Conservation (phyloP, 495 filamentous ascomycete species). For the Poronia punctata region DNA sequence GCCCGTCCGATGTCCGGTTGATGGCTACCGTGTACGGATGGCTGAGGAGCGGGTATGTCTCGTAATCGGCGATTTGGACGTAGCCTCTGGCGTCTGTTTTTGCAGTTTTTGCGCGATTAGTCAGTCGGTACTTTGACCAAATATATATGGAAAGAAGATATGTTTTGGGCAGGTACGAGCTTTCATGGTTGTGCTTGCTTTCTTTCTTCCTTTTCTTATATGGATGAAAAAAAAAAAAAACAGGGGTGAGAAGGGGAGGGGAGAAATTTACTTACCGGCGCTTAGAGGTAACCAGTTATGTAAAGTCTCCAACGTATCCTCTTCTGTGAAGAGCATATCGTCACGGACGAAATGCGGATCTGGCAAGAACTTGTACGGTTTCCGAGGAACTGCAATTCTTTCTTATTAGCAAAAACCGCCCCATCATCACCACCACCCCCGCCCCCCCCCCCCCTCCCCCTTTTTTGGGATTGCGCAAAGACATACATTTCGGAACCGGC, state of each 20-base stretch:
- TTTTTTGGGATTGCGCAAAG: not conserved
- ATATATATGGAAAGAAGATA: not conserved
- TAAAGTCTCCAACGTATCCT: constrained; percentile 32
- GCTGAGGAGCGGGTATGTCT: constrained; percentile 26
- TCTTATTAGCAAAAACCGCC: not conserved
- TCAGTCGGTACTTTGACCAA: too few species aligned
- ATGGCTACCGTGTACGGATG: constrained; percentile 31
- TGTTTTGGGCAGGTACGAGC: not conserved
- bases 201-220: not conserved
- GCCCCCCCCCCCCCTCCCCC: not conserved
- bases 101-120: not conserved
- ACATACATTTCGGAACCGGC: constrained; percentile 22
- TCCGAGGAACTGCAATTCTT: constrained; percentile 28
- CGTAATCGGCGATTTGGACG: constrained; percentile 28
- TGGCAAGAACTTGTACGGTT: constrained; percentile 34
- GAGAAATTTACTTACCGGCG: constrained; percentile 21
- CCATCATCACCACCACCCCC: not conserved
- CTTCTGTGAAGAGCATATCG: constrained; percentile 38
- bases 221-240: too few species aligned
- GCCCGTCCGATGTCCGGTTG: constrained; percentile 28
- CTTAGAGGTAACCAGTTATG: constrained; percentile 42
- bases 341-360: constrained; percentile 32
- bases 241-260: too few species aligned
- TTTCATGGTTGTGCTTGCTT: not conserved
- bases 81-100: constrained; percentile 33